phyloP scores from a whole-genome alignment of 2,329 filamentous ascomycete species.

The Talaromyces sp. region DNA sequence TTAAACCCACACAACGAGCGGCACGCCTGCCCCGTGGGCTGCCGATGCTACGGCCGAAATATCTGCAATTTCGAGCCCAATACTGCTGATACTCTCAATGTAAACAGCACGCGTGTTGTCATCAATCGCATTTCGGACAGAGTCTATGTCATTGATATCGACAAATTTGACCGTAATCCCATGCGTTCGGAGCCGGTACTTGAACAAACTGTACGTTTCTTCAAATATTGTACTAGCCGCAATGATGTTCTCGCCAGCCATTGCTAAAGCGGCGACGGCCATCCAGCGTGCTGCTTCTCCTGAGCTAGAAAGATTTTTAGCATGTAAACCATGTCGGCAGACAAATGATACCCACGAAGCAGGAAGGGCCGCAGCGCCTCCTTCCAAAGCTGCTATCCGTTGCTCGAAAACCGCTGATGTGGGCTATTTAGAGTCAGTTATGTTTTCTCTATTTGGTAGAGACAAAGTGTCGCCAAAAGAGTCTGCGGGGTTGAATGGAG shows the following conservation, averaged over 20 bases:
- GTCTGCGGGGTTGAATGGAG: not conserved
- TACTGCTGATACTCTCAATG: constrained; percentile 85
- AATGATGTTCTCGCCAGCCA: constrained; percentile 84
- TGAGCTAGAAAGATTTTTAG: constrained; percentile 34
- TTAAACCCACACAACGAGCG: constrained; percentile 55
- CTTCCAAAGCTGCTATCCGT: constrained; percentile 46
- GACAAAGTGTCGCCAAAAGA: not conserved
- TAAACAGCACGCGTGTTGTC: constrained; percentile 87
- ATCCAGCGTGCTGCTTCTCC: constrained; percentile 89
- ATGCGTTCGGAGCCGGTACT: constrained; percentile 75
- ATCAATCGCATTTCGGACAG: constrained; percentile 75
- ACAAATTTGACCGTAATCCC: constrained; percentile 84
- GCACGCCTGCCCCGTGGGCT: constrained; percentile 66
- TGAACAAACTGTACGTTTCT: constrained; percentile 92
- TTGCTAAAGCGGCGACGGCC: constrained; percentile 71
- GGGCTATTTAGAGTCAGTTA: constrained; percentile 23
- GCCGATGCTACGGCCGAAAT: constrained; percentile 77
- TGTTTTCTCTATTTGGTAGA: not conserved
- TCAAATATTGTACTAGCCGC: constrained; percentile 84
- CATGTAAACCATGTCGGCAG: not conserved
- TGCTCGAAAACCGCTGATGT: constrained; percentile 48
- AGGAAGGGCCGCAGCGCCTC: constrained; percentile 66
- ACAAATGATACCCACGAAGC: constrained; percentile 52
- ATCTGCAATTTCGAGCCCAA: constrained; percentile 83
- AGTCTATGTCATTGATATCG: constrained; percentile 69